A percentile compares a stretch with the other conserved stretches of the same genome.
phyloP scores from a whole-genome alignment of 2,329 filamentous ascomycete genomes.

The Pyrenochaeta sp. region DNA sequence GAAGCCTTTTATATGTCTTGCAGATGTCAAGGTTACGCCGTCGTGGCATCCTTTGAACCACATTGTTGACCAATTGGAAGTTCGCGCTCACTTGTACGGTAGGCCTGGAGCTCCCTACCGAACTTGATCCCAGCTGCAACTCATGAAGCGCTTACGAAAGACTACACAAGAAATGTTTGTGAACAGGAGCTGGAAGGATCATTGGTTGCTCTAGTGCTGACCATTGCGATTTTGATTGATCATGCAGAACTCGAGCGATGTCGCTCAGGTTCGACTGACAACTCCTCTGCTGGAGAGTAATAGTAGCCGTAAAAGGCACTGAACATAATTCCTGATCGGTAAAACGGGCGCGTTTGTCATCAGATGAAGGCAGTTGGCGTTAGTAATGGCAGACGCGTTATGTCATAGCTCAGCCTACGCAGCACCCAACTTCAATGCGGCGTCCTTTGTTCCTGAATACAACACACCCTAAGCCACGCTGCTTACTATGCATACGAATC shows the following conservation, averaged over 20 bases:
- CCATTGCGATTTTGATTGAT: not conserved
- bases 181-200: not conserved
- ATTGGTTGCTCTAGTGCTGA: not conserved
- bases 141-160: too few relatives aligned
- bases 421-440: not conserved
- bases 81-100: too few relatives aligned
- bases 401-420: not conserved
- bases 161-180: not conserved
- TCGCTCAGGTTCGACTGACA: not conserved
- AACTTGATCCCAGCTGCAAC: too few relatives aligned
- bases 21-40: too few relatives aligned
- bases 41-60: too few relatives aligned
- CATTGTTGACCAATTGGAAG: too few relatives aligned
- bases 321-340: not conserved
- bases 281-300: too few relatives aligned
- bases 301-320: not conserved
- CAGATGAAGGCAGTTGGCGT: too few relatives aligned
- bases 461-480: constrained; percentile 5
- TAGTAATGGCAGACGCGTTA: constrained; percentile 2
- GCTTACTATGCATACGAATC: constrained; percentile 9
- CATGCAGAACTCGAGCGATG: not conserved
- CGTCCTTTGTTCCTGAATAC: not conserved
- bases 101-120: too few relatives aligned
- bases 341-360: not conserved
- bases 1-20: too few relatives aligned